Evolutionary conservation across 2,329 filamentous ascomycete species (phyloP).

Genomic region (Triangularia setosa): DNA sequence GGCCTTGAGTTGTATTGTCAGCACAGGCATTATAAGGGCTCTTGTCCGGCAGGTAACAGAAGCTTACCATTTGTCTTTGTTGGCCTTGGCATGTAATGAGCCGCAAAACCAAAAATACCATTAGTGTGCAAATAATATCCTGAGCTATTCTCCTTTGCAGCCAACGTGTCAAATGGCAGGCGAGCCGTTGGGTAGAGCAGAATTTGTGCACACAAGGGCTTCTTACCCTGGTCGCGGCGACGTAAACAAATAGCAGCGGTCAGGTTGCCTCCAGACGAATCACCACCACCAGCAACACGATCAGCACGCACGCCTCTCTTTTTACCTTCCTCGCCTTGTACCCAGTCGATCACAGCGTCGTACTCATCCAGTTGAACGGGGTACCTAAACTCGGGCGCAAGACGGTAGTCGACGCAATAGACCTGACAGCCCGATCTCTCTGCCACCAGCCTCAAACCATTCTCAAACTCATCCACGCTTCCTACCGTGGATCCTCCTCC

Average conservation of each 20-base stretch:
- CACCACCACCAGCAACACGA: slow-evolving; percentile 12
- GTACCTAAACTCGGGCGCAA: slow-evolving; percentile 15
- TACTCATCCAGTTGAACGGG: slow-evolving; percentile 18
- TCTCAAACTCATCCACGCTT: slow-evolving; percentile 16
- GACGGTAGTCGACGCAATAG: slow-evolving; percentile 12
- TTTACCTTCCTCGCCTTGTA: slow-evolving; percentile 2
- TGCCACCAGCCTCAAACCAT: slow-evolving; percentile 15
- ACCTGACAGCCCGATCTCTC: slow-evolving; percentile 15
- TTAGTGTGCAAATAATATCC: slow-evolving; percentile 14
- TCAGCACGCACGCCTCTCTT: slow-evolving; percentile 9
- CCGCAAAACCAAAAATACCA: slow-evolving; percentile 12
- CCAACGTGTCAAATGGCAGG: slow-evolving; percentile 9
- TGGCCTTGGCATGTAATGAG: slow-evolving; percentile 11
- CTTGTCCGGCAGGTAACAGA: not conserved
- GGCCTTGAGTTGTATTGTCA: not conserved
- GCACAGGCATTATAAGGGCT: not conserved
- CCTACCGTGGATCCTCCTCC: slow-evolving; percentile 15
- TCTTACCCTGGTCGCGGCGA: slow-evolving; percentile 8
- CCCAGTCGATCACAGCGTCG: slow-evolving; percentile 17
- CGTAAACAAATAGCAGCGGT: slow-evolving; percentile 13
- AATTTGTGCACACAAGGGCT: slow-evolving; percentile 8
- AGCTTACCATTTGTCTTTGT: slow-evolving; percentile 7
- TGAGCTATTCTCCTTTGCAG: slow-evolving; percentile 10
- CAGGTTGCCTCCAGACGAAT: slow-evolving; percentile 14
- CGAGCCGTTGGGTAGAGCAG: slow-evolving; percentile 12